phyloP scores from a whole-genome alignment of 2,329 filamentous ascomycete genomes.

The Hypoxylon sp. region DNA sequence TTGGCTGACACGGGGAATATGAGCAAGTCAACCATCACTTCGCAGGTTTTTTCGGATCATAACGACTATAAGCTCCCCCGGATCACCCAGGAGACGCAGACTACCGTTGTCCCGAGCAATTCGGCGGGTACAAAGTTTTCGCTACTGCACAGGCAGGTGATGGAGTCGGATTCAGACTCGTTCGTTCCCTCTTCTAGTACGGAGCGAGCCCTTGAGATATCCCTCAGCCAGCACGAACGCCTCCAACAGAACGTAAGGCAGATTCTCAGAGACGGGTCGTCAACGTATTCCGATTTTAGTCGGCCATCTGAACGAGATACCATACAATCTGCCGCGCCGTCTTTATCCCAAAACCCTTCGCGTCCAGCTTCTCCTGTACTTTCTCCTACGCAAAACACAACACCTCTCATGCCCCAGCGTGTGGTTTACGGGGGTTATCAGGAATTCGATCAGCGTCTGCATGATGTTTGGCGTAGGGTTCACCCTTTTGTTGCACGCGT shows the following conservation, averaged over 20 bases:
- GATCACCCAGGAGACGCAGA: slow-evolving; percentile 46
- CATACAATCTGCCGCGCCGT: not conserved
- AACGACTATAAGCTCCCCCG: slow-evolving; percentile 28
- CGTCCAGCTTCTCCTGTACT: slow-evolving; percentile 1
- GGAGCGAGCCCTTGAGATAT: slow-evolving; percentile 35
- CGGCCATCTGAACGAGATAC: slow-evolving; percentile 8
- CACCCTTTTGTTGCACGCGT: not conserved
- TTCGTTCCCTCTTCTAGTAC: slow-evolving; percentile 40
- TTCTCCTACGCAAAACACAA: slow-evolving; percentile 3
- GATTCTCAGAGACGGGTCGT: slow-evolving; percentile 6
- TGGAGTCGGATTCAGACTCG: slow-evolving; percentile 33
- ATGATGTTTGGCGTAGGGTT: slow-evolving; percentile 44
- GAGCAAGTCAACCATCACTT: slow-evolving; percentile 45
- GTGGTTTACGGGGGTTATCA: slow-evolving; percentile 1
- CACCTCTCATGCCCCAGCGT: not conserved
- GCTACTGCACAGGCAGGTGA: not conserved
- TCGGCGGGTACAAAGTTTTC: slow-evolving; percentile 34
- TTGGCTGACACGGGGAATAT: slow-evolving; percentile 43
- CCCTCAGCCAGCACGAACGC: slow-evolving; percentile 21
- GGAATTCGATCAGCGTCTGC: slow-evolving; percentile 37
- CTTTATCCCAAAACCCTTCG: not conserved
- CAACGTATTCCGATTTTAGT: slow-evolving; percentile 23
- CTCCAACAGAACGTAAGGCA: slow-evolving; percentile 19
- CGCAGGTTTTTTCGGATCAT: slow-evolving; percentile 47
- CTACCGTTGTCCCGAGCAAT: slow-evolving; percentile 45